These are phyloP conservation scores for Colletotrichum higginsianum DNA, from an alignment of 2,329 filamentous ascomycete species.

Conservation along the genomic window DNA sequence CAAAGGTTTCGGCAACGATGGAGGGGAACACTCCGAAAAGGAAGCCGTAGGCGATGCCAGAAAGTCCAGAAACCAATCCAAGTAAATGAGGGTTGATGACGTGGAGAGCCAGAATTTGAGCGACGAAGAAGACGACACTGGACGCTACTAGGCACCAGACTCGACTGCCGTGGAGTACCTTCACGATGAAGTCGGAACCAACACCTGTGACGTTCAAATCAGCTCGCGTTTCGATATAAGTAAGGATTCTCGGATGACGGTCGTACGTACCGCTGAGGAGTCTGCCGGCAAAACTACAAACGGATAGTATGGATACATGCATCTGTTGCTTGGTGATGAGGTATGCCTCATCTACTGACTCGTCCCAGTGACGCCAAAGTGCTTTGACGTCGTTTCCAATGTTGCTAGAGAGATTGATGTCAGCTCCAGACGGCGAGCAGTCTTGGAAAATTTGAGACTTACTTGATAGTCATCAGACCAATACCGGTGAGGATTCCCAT, in stretches of 20 bases:
- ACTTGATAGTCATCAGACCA: conserved; percentile 99
- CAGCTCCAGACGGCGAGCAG: conserved; percentile 45
- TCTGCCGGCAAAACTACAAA: conserved; percentile 88
- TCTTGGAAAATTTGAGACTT: conserved; percentile 54
- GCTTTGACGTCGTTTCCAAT: conserved; percentile 93
- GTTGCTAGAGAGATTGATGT: conserved; percentile 72
- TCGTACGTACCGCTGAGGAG: conserved; percentile 80
- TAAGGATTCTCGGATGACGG: not conserved
- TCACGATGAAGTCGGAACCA: conserved; percentile 91
- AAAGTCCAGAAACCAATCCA: conserved; percentile 84
- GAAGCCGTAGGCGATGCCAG: conserved; percentile 91
- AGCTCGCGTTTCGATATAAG: not conserved
- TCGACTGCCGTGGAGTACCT: conserved; percentile 83
- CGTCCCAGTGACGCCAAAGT: conserved; percentile 89
- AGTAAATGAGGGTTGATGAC: conserved; percentile 85
- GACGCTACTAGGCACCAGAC: conserved; percentile 92
- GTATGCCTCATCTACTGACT: conserved; percentile 78
- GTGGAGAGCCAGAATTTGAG: conserved; percentile 82
- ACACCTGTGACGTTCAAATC: conserved; percentile 69
- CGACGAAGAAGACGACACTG: conserved; percentile 81
- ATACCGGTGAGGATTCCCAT: conserved; percentile 94
- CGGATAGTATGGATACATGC: conserved; percentile 94
- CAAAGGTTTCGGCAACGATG: conserved; percentile 90
- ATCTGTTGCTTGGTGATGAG: conserved; percentile 87
- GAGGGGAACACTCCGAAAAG: conserved; percentile 95